phyloP scores from a whole-genome alignment of 1,139 yeast species.

The Debaryomycetaceae sp. region DNA sequence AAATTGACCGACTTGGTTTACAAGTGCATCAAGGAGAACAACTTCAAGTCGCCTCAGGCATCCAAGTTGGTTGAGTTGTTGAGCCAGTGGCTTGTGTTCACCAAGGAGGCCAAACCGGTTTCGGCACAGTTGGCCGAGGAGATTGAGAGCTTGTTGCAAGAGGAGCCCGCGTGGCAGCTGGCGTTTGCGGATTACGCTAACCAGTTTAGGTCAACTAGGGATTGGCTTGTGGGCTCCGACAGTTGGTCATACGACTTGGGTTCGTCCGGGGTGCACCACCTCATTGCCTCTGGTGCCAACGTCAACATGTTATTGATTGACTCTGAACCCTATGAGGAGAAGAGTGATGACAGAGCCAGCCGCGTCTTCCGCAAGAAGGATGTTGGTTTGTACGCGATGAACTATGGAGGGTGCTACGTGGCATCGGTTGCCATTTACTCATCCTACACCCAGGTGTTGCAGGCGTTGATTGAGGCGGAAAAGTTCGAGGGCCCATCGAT shows the following conservation, averaged over 20 bases:
- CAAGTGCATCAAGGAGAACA: slow-evolving; percentile 44
- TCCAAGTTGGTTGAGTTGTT: slow-evolving; percentile 52
- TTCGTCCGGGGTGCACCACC: slow-evolving; percentile 85
- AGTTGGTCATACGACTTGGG: slow-evolving; percentile 95
- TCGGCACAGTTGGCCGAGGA: slow-evolving; percentile 25
- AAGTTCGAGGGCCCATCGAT: slow-evolving; percentile 86
- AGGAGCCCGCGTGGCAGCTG: slow-evolving; percentile 33
- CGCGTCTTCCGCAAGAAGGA: slow-evolving; percentile 71
- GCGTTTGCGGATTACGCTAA: slow-evolving; percentile 43
- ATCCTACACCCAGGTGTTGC: slow-evolving; percentile 87
- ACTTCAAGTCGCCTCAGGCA: slow-evolving; percentile 43
- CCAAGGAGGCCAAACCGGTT: slow-evolving; percentile 26
- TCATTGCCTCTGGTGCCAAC: slow-evolving; percentile 70
- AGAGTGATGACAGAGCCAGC: slow-evolving; percentile 19
- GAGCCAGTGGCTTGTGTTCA: slow-evolving; percentile 63
- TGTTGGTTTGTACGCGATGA: slow-evolving; percentile 93
- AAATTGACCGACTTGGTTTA: slow-evolving; percentile 47
- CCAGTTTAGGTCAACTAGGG: slow-evolving; percentile 44
- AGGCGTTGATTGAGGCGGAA: slow-evolving; percentile 86
- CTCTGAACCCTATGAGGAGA: slow-evolving; percentile 72
- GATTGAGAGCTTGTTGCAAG: slow-evolving; percentile 41
- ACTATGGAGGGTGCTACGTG: slow-evolving; percentile 84
- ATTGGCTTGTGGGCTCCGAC: slow-evolving; percentile 92
- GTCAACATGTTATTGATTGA: slow-evolving; percentile 84
- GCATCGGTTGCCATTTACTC: slow-evolving; percentile 94